Base-by-base conservation (phyloP, 2,329 filamentous ascomycete genomes). In the Zymoseptoria brevis region DNA sequence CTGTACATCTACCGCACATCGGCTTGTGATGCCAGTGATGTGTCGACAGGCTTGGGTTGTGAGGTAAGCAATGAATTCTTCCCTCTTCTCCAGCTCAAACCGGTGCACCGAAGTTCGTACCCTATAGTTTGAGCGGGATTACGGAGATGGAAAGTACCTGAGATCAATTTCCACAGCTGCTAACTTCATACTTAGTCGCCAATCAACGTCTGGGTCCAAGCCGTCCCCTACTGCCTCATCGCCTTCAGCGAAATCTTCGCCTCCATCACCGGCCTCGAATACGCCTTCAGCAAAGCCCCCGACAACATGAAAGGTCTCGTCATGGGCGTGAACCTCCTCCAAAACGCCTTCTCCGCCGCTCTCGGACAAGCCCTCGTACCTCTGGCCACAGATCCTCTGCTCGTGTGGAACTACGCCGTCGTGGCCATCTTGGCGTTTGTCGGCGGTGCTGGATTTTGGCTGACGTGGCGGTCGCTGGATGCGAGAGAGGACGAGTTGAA, bases 401-500 rank as follows among this genome's bases (percentile, higher is more conserved):
- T 88, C 64, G 70, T 85, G 55, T 88, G 85, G 84, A 81, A 90
- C 75, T 91, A 91, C 73, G 80, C 77, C 8, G 71, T 79, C 19
- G 80, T 88, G 19, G 84, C 86, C 5, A 75, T 83, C 59, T 76
- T 90, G 55, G 81, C 87, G 0, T 80, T 83, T 45, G 55, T 85
- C 7, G 87, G 85, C 41, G 86, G 85, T 22, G 62, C 79, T 3
- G 76, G 78, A 1, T 90, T 91, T 76, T 91, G 87, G 86, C 71
- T 86, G 67, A 83, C 80, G 68, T 88, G 87, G 76, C 75, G 79
- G 48, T 76, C 81, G n/a, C 77, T 87, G 8, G 88, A 91, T 68
- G 75, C 73, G 24, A 77, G 85, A 64, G 88, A 91, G 70, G 88
- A 90, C 71, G 77, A 79, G 66, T 75, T 87, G 64, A 91, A 91